A percentile compares a stretch with the other conserved stretches of the same genome.
These are phyloP conservation scores for Boletus coccyginus DNA, from an alignment of 768 basidiomycete species.

Conservation along the genomic window DNA sequence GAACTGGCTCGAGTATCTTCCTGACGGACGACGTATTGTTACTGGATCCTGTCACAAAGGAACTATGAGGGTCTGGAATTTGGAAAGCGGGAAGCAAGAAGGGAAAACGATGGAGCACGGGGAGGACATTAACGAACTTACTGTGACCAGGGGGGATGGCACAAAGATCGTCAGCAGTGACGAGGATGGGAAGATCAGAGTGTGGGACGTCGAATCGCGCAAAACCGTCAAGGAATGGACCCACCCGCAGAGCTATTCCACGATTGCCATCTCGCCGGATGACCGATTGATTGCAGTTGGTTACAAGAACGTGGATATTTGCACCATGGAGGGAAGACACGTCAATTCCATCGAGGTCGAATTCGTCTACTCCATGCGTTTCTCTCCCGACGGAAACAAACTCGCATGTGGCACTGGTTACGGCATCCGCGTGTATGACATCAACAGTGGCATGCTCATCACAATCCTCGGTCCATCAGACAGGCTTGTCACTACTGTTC, in stretches of 20 bases:
- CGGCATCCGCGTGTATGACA: neutral
- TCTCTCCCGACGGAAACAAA: neutral
- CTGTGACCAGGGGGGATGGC: constrained; percentile 1
- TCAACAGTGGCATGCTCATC: neutral
- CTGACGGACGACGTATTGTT: constrained; percentile 1
- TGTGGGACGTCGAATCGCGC: constrained; percentile 2
- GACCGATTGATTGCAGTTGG: neutral
- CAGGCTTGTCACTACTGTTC: neutral
- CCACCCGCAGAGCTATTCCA: rapidly evolving
- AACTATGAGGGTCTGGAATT: neutral
- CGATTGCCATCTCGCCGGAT: neutral
- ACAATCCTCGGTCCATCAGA: neutral
- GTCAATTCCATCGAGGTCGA: neutral
- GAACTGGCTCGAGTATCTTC: constrained; percentile 1
- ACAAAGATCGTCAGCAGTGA: neutral
- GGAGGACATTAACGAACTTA: no score
- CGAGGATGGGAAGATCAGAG: neutral
- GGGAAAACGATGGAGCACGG: neutral
- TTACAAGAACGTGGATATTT: neutral
- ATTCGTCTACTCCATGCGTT: neutral
- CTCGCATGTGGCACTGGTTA: neutral
- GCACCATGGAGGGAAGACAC: neutral
- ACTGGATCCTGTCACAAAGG: neutral
- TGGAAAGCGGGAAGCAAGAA: neutral
- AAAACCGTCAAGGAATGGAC: neutral